A percentile compares a stretch with the other conserved stretches of the same genome.
Conservation (phyloP, 2,329 filamentous ascomycete species). For the Didymella glomerata region DNA sequence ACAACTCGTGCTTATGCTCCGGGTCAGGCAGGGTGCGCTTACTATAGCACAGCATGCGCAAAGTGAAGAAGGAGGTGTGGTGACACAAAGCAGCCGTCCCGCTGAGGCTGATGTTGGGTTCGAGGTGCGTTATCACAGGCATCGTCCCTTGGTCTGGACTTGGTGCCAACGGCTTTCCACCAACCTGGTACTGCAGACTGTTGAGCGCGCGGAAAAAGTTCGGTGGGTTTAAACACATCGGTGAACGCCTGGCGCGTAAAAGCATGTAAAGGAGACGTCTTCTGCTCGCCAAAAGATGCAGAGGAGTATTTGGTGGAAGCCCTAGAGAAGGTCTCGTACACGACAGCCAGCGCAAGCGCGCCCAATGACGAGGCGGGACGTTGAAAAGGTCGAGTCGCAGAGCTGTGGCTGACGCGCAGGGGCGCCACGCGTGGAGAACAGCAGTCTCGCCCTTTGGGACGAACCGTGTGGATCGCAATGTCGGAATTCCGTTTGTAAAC, state of each 20-base stretch:
- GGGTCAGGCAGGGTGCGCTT: not conserved
- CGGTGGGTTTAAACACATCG: constrained; percentile 12
- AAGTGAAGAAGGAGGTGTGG: not conserved
- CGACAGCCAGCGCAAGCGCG: constrained; percentile 19
- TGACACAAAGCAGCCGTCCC: constrained; percentile 26
- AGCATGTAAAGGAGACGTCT: not conserved
- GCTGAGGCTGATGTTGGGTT: constrained; percentile 22
- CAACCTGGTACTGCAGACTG: constrained; percentile 15
- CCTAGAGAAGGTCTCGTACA: constrained; percentile 20
- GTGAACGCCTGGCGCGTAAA: constrained; percentile 10
- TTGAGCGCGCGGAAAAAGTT: constrained; percentile 14
- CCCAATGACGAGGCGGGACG: constrained; percentile 26
- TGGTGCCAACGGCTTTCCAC: constrained; percentile 21
- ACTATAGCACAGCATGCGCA: not conserved
- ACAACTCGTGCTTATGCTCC: not conserved
- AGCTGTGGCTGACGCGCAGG: constrained; percentile 33
- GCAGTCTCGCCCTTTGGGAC: constrained; percentile 10
- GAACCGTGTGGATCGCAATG: constrained; percentile 9
- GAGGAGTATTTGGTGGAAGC: constrained; percentile 19
- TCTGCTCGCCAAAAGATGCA: constrained; percentile 6
- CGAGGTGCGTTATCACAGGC: constrained; percentile 28
- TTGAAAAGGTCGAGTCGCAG: constrained; percentile 17
- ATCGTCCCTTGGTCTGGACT: constrained; percentile 15
- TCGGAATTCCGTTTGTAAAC: constrained; percentile 6
- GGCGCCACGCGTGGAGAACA: constrained; percentile 28